Percentiles rank a stretch among this genome's conserved stretches.
phyloP scores from a whole-genome alignment of 2,329 filamentous ascomycete species.

The Fusarium buxicola region DNA sequence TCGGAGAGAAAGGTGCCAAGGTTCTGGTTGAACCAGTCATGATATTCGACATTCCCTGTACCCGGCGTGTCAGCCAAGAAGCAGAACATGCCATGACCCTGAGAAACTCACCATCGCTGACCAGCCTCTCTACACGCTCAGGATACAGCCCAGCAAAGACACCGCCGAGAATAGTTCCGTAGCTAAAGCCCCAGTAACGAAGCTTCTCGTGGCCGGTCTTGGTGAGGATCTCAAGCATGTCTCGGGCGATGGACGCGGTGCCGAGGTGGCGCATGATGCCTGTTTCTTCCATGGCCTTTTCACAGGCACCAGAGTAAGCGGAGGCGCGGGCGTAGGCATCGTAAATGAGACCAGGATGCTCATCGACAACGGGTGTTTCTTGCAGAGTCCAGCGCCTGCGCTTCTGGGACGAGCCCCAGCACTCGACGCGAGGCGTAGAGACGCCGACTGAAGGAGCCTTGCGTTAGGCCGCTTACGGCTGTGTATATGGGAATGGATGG shows the following conservation, averaged over 20 bases:
- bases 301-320: conserved; percentile 58
- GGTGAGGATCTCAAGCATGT: conserved; percentile 61
- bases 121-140: conserved; percentile 61
- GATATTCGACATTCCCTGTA: conserved; percentile 62
- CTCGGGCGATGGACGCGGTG: conserved; percentile 59
- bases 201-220: conserved; percentile 57
- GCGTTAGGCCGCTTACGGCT: background rate
- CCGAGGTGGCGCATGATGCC: conserved; percentile 56
- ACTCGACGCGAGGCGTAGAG: conserved; percentile 63
- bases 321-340: conserved; percentile 58
- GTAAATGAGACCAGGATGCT: conserved; percentile 59
- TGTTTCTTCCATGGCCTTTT: conserved; percentile 51
- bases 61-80: background rate
- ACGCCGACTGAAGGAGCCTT: conserved; percentile 53
- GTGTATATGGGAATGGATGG: background rate
- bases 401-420: conserved; percentile 59
- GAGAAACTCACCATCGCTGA: conserved; percentile 59
- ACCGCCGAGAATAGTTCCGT: conserved; percentile 64
- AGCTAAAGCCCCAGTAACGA: conserved; percentile 67
- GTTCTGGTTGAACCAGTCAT: conserved; percentile 62
- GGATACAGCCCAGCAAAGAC: conserved; percentile 65
- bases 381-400: conserved; percentile 57
- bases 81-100: fast-evolving
- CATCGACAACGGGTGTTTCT: conserved; percentile 59
- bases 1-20: conserved; percentile 63